Evolutionary conservation across 1,284 basidiomycete genomes (phyloP), one percentile per base, ranked within the genome.

Genomic region (Boletus coffeatus): DNA sequence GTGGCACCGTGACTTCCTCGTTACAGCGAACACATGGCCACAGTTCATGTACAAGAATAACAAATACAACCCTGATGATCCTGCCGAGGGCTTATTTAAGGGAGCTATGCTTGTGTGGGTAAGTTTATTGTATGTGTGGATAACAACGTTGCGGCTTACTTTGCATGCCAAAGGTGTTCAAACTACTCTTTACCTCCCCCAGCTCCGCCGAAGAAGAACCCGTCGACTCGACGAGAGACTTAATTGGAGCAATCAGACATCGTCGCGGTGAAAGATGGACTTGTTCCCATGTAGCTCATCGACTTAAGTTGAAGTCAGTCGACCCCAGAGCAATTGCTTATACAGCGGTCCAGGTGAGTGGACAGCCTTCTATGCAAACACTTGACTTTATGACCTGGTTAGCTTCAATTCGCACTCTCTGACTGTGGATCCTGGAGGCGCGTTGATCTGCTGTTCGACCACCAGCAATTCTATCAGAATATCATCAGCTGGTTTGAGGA

Each of bases 1-100:
- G 25, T 61, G 21, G 32, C 58, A 68, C 7, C 61, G 61, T 0
- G 41, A 62, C 16, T 68, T 56, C 16, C 61, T 63, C 1, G 56
- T 68, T 0, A 68, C 53, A 0, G 59, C 60, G 0, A 25, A 57
- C 59, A 55, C 52, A 1, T 68, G 67, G 67, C 67, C 63, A 2
- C 55, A 34, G 0, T 59, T 66, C 9, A 36, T 65, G 1, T 65
- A 68, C 25, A 39, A 43, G 25, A 18, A 64, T 1, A 11, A 43
- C 1, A 4, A 10, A 39, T 64, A 63, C 14, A 46, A 68, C n/a
- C 41, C 62, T 0, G 9, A 41, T 8, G 36, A 67, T 16, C 55
- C 57, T 0, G n/a, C 46, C 3, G 56, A 61, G 10, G 64, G 66
- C 0, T 52, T 67, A 2, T 64, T 67, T 58, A 62, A 58, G 29